phyloP scores from a whole-genome alignment of 2,329 filamentous ascomycete genomes.

The Zasmidium citrigriseum region DNA sequence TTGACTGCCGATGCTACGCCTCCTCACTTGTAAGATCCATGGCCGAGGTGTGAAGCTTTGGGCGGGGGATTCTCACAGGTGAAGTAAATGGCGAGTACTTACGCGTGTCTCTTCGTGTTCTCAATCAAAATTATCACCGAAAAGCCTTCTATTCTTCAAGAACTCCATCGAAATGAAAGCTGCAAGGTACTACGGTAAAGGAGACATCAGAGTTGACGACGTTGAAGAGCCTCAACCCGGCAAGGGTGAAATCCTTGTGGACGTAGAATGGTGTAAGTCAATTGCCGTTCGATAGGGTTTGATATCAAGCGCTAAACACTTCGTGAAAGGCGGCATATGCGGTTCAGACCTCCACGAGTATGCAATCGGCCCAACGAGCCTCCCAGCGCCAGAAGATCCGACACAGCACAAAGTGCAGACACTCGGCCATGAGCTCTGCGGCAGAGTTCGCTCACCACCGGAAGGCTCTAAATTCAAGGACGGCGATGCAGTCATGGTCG shows the following conservation, averaged over 20 bases:
- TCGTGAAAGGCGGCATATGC: slow-evolving; percentile 21
- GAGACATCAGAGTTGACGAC: slow-evolving; percentile 29
- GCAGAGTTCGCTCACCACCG: slow-evolving; percentile 18
- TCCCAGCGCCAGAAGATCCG: slow-evolving; percentile 13
- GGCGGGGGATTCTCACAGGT: background rate
- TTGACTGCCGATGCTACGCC: background rate
- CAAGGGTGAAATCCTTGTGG: slow-evolving; percentile 24
- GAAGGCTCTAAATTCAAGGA: slow-evolving; percentile 14
- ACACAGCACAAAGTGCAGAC: slow-evolving; percentile 13
- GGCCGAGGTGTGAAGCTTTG: background rate
- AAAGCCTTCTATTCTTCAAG: background rate
- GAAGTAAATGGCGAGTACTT: background rate
- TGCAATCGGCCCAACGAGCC: slow-evolving; percentile 18
- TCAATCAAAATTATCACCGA: background rate
- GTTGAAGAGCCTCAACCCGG: slow-evolving; percentile 24
- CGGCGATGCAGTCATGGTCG: slow-evolving; percentile 25
- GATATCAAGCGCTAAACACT: background rate
- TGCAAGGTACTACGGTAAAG: slow-evolving; percentile 26
- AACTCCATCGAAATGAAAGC: slow-evolving; percentile 24
- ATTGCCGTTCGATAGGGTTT: background rate
- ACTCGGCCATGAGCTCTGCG: slow-evolving; percentile 28
- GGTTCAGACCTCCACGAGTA: slow-evolving; percentile 27
- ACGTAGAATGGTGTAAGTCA: slow-evolving; percentile 26
- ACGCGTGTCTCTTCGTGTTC: background rate
- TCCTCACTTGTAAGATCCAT: background rate